These are phyloP conservation scores for Gonapodya prolifera DNA, from an alignment of 192 early-diverging fungal species.

Conservation along the genomic window DNA sequence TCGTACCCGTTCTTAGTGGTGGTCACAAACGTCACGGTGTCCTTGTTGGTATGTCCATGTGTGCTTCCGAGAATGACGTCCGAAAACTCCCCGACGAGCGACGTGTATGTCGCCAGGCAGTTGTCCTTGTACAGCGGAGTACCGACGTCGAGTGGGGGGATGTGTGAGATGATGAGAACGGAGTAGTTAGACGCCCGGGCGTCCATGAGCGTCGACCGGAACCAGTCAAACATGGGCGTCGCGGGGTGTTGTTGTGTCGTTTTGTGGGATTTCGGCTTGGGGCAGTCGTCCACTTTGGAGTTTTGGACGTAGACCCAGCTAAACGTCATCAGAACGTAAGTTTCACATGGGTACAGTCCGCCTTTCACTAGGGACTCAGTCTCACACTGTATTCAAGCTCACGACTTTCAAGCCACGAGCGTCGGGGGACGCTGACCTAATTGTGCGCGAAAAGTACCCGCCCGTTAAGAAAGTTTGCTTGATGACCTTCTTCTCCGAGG, in stretches of 20 bases:
- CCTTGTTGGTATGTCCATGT: conserved; percentile 36
- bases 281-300: not conserved
- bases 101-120: conserved; percentile 22
- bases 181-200: conserved; percentile 7
- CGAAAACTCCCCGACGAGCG: conserved; percentile 27
- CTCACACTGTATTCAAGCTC: conserved; percentile 21
- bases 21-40: conserved; percentile 17
- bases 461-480: conserved; percentile 17
- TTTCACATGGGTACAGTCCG: conserved; percentile 8
- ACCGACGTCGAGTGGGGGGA: conserved; percentile 18
- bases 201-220: conserved; percentile 12
- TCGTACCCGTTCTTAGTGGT: conserved; percentile 17
- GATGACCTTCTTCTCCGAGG: conserved; percentile 9
- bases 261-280: not conserved
- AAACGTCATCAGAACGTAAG: not conserved
- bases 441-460: conserved; percentile 20
- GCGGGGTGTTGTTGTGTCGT: conserved; percentile 9
- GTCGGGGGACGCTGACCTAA: conserved; percentile 8
- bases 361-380: conserved; percentile 17
- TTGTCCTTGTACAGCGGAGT: conserved; percentile 12
- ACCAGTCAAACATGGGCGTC: conserved; percentile 27
- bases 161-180: conserved; percentile 29
- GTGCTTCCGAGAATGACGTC: conserved; percentile 29
- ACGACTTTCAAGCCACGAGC: conserved; percentile 9
- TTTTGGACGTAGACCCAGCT: not conserved